Conservation (phyloP, 1,139 yeast species). For the Hyphopichia khmerensis region DNA sequence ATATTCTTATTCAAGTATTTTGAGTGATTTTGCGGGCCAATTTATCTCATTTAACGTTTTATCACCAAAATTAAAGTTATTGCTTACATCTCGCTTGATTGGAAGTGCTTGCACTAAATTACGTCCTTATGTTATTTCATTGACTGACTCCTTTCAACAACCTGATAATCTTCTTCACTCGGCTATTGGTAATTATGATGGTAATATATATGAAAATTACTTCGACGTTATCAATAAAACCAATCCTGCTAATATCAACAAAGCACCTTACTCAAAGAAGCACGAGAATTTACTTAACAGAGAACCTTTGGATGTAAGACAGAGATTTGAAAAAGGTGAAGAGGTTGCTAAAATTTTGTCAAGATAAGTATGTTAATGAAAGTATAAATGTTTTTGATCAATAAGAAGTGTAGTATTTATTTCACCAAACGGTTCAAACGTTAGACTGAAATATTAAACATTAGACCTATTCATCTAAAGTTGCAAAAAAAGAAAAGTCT, state of each 20-base stretch:
- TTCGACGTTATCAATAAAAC: constrained; percentile 42
- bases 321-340: constrained; percentile 37
- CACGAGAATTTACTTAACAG: constrained; percentile 48
- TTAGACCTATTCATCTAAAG: no score
- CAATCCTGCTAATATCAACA: constrained; percentile 50
- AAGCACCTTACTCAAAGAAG: constrained; percentile 51
- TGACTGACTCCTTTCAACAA: constrained; percentile 76
- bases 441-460: no score
- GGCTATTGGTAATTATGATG: constrained; percentile 73
- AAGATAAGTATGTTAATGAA: no score
- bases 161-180: constrained; percentile 77
- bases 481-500: no score
- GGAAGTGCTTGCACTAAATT: constrained; percentile 39
- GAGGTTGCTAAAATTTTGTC: constrained; percentile 38
- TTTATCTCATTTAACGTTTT: constrained; percentile 62
- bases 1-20: constrained; percentile 29
- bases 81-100: constrained; percentile 35
- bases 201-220: constrained; percentile 76
- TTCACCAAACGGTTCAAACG: no score
- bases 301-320: constrained; percentile 38
- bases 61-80: constrained; percentile 36
- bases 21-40: constrained; percentile 66
- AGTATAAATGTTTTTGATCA: neutral
- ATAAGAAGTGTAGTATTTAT: no score
- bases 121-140: constrained; percentile 65